Conservation (phyloP, 352 stramenopile genomes). For the Globisporangium yorkense region DNA sequence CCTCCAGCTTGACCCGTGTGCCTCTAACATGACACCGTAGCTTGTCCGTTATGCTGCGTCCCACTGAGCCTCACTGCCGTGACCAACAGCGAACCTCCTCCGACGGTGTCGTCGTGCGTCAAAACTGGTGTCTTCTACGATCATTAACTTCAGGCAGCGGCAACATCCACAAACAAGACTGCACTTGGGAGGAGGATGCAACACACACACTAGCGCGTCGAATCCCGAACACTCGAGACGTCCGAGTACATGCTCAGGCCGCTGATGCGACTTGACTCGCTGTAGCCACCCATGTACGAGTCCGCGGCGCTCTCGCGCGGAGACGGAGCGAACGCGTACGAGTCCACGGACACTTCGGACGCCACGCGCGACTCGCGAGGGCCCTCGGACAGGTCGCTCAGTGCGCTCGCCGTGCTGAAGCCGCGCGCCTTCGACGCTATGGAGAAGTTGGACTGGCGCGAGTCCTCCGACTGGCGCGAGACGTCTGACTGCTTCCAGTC, state of each 20-base stretch:
- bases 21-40: too few relatives aligned
- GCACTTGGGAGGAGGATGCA: not conserved
- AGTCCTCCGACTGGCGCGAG: conserved; percentile 23
- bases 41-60: too few relatives aligned
- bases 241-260: conserved; percentile 37
- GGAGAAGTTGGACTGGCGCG: conserved; percentile 19
- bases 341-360: conserved; percentile 67
- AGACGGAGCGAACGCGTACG: conserved; percentile 59
- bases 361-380: conserved; percentile 35
- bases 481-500: conserved; percentile 28
- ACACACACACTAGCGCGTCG: not conserved
- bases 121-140: conserved; percentile 11
- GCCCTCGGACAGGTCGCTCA: conserved; percentile 39
- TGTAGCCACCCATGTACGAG: conserved; percentile 71
- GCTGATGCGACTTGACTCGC: conserved; percentile 43
- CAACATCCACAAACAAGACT: not conserved
- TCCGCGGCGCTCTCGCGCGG: conserved; percentile 43
- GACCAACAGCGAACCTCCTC: not conserved
- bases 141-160: not conserved
- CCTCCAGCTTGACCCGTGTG: too few relatives aligned
- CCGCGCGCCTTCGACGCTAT: conserved; percentile 23
- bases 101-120: not conserved
- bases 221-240: conserved; percentile 9
- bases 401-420: conserved; percentile 36
- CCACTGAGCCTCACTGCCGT: too few relatives aligned